These are phyloP conservation scores for Rhizophagus sp. DNA, from an alignment of 192 early-diverging fungal genomes.

Conservation along the genomic window DNA sequence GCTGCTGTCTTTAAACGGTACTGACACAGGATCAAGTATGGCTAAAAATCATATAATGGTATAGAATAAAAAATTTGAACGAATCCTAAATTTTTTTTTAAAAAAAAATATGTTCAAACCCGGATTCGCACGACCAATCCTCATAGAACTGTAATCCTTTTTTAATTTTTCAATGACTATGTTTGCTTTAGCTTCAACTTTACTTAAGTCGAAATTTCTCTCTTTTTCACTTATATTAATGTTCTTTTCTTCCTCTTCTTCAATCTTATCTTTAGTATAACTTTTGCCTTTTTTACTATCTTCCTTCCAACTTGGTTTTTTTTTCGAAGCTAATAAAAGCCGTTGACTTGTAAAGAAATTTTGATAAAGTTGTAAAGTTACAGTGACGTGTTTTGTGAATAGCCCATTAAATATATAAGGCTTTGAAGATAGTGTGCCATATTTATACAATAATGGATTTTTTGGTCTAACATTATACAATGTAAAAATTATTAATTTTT, in stretches of 20 bases:
- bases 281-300: neutral
- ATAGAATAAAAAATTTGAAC: neutral
- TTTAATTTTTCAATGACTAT: constrained; percentile 59
- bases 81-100: neutral
- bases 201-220: constrained; percentile 58
- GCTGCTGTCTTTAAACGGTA: constrained; percentile 56
- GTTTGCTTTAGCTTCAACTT: constrained; percentile 59
- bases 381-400: neutral
- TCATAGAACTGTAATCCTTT: constrained; percentile 62
- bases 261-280: neutral
- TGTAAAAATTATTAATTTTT: neutral
- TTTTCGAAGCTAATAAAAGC: constrained; percentile 1
- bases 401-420: neutral
- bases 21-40: constrained; percentile 69
- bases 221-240: constrained; percentile 28
- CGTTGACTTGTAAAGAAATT: constrained; percentile 1
- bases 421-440: neutral
- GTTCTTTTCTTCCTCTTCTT: constrained; percentile 1
- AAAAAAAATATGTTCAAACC: constrained; percentile 38
- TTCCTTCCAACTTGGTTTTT: constrained; percentile 2
- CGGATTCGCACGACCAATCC: constrained; percentile 75
- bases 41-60: constrained; percentile 38
- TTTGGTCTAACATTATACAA: neutral
- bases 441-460: neutral
- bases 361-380: neutral